Percentiles rank a stretch among this genome's conserved stretches.
phyloP scores from a whole-genome alignment of 169 alveolate genomes.

The Plasmodium coatneyi region DNA sequence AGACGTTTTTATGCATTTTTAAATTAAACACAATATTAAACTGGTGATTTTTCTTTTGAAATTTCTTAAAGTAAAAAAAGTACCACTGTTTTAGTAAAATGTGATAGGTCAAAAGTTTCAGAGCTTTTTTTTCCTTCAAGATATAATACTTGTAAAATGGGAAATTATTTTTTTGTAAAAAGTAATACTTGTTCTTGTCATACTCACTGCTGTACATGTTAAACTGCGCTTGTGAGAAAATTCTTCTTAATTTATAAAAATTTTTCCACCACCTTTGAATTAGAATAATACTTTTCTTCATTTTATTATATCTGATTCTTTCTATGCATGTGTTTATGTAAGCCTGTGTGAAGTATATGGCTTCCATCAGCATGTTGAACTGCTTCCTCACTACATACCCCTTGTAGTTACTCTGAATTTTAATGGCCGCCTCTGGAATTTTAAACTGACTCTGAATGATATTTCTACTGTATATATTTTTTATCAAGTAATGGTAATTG shows the following conservation, averaged over 20 bases:
- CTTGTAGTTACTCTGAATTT: conserved; percentile 68
- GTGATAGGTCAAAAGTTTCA: conserved; percentile 61
- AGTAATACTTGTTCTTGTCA: conserved; percentile 53
- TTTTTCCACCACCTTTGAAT: conserved; percentile 74
- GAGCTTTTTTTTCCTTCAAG: conserved; percentile 68
- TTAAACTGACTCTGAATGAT: conserved; percentile 34
- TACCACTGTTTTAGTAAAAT: conserved; percentile 75
- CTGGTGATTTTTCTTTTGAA: conserved; percentile 64
- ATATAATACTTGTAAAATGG: conserved; percentile 62
- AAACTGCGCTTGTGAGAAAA: conserved; percentile 2
- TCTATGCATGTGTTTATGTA: conserved; percentile 59
- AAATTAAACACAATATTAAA: conserved; percentile 75
- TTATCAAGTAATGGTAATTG: conserved; percentile 64
- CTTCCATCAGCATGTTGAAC: conserved; percentile 30
- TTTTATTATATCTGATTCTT: conserved; percentile 22
- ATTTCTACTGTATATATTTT: conserved; percentile 63
- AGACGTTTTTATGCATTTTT: conserved; percentile 59
- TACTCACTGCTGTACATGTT: conserved; percentile 46
- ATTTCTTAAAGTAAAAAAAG: conserved; percentile 70
- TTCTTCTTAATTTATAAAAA: conserved; percentile 45
- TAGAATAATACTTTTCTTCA: conserved; percentile 33
- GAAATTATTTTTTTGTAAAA: conserved; percentile 63
- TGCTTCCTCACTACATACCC: conserved; percentile 59
- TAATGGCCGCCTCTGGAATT: conserved; percentile 64
- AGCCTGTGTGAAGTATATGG: conserved; percentile 75